Conservation (phyloP, 805 yeast genomes). For the Candida loeiensis region DNA sequence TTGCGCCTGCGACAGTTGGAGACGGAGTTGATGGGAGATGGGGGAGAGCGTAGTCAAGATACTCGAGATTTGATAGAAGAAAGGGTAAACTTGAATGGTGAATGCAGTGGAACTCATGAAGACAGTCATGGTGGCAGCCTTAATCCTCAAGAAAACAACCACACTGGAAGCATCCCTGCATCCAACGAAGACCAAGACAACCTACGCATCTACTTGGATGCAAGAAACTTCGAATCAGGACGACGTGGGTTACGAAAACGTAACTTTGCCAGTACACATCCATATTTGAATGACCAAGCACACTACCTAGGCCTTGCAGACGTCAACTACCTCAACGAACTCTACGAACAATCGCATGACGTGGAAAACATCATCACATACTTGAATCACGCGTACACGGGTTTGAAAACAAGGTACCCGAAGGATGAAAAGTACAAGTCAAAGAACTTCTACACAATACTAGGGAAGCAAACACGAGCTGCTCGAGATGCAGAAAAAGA, state of each 20-base stretch:
- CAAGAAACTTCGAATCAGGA: slow-evolving; percentile 11
- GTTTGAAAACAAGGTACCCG: slow-evolving; percentile 30
- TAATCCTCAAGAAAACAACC: no score
- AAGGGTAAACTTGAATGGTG: background rate
- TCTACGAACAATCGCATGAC: slow-evolving; percentile 34
- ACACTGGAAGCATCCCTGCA: background rate
- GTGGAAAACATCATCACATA: slow-evolving; percentile 30
- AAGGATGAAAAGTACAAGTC: slow-evolving; percentile 38
- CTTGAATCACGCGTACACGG: slow-evolving; percentile 34
- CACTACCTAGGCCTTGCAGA: slow-evolving; percentile 40
- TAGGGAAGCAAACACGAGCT: slow-evolving; percentile 23
- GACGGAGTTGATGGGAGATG: background rate
- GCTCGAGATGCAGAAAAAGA: slow-evolving; percentile 7
- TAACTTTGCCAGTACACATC: slow-evolving; percentile 43
- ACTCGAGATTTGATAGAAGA: background rate
- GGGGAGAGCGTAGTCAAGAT: no score
- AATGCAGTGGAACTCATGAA: background rate
- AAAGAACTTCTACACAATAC: slow-evolving; percentile 35
- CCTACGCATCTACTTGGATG: slow-evolving; percentile 14
- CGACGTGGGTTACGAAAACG: slow-evolving; percentile 37
- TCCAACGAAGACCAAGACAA: slow-evolving; percentile 11
- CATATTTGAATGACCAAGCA: slow-evolving; percentile 43
- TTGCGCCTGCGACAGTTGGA: background rate
- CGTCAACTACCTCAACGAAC: slow-evolving; percentile 33
- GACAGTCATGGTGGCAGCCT: no score